Evolutionary conservation across 1,284 basidiomycete species (phyloP).

Genomic region (Mycosarcoma mackinlayi): DNA sequence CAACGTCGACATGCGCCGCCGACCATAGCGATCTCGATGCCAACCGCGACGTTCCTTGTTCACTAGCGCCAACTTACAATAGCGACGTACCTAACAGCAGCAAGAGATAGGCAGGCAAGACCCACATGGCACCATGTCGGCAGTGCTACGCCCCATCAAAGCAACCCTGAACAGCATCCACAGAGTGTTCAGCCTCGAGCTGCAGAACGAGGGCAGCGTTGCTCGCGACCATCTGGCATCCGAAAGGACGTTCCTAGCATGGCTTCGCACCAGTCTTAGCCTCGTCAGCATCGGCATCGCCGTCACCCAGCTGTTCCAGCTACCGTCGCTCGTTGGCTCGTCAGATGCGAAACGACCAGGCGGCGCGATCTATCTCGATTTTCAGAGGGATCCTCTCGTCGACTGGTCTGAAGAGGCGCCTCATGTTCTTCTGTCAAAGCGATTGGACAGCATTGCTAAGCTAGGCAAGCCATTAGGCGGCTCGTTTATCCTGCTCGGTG

Average conservation of each 20-base stretch:
- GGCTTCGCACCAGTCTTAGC: slow-evolving; percentile 67
- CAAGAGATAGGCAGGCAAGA: background rate
- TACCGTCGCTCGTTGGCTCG: slow-evolving; percentile 54
- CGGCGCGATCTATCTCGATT: slow-evolving; percentile 13
- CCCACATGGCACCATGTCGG: slow-evolving; percentile 23
- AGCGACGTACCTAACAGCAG: background rate
- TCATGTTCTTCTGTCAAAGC: slow-evolving; percentile 14
- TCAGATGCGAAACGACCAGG: background rate
- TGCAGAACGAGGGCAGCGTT: slow-evolving; percentile 66
- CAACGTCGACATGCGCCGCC: background rate
- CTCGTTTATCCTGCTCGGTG: slow-evolving; percentile 56
- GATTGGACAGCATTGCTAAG: slow-evolving; percentile 36
- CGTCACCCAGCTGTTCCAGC: slow-evolving; percentile 64
- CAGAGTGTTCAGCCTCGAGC: slow-evolving; percentile 39
- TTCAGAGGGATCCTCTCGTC: slow-evolving; percentile 7
- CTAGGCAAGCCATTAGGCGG: slow-evolving; percentile 59
- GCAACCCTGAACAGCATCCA: slow-evolving; percentile 20
- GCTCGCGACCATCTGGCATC: slow-evolving; percentile 68
- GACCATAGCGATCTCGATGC: no score
- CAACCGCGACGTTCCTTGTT: no score
- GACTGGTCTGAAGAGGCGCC: slow-evolving; percentile 10
- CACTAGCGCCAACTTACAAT: no score
- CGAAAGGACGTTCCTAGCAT: slow-evolving; percentile 68
- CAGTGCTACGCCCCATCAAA: slow-evolving; percentile 20
- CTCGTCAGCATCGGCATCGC: slow-evolving; percentile 64